phyloP scores from a whole-genome alignment of 2,329 filamentous ascomycete genomes.

The Septoria petroselini region DNA sequence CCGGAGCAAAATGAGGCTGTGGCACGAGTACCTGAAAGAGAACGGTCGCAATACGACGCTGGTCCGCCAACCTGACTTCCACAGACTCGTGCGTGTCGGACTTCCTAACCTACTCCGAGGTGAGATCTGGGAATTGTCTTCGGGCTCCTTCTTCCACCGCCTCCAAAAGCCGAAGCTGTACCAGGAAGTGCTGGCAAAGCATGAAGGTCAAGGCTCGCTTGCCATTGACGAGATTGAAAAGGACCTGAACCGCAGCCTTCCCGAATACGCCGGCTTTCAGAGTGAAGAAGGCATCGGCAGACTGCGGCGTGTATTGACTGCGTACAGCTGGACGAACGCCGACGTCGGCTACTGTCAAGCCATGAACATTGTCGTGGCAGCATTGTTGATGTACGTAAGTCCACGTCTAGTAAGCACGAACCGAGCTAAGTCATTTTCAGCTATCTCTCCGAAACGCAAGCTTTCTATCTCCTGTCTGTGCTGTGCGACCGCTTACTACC shows the following conservation, averaged over 20 bases:
- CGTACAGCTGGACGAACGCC: conserved; percentile 94
- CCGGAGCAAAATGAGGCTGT: conserved; percentile 93
- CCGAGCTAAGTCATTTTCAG: conserved; percentile 41
- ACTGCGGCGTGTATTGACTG: conserved; percentile 84
- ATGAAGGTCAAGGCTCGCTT: conserved; percentile 79
- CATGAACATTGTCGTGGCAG: conserved; percentile 99
- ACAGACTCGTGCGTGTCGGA: conserved; percentile 93
- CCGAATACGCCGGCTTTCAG: conserved; percentile 96
- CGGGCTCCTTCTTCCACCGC: conserved; percentile 83
- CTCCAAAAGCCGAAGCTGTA: conserved; percentile 83
- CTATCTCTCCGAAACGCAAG: conserved; percentile 94
- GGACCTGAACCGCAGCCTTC: conserved; percentile 90
- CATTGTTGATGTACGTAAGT: conserved; percentile 72
- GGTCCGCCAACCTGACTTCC: conserved; percentile 92
- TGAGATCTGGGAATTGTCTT: conserved; percentile 94
- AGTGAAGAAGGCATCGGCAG: conserved; percentile 91
- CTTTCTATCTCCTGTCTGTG: conserved; percentile 88
- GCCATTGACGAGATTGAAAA: conserved; percentile 99
- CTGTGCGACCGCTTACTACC: conserved; percentile 90
- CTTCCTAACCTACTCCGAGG: conserved; percentile 88
- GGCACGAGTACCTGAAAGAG: conserved; percentile 90
- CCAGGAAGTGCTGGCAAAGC: conserved; percentile 77
- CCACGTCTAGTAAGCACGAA: conserved; percentile 8
- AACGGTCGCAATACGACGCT: conserved; percentile 91
- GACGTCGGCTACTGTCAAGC: conserved; percentile 98